Evolutionary conservation across 371 early-diverging fungal species (phyloP), one percentile per base, ranked within the genome.

Genomic region (Mucor lusitanicus): DNA sequence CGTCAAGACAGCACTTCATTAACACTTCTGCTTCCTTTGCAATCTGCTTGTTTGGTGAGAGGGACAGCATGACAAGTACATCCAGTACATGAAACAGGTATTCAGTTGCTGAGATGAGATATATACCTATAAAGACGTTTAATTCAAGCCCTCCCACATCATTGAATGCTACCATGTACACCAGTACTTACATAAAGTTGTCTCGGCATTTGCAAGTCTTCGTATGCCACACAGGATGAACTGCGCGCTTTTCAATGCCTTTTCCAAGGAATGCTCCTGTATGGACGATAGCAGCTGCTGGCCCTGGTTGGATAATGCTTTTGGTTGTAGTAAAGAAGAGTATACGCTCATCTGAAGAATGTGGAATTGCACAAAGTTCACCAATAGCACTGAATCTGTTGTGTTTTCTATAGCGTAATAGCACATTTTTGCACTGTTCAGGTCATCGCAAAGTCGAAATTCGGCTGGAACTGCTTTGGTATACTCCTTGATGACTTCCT

Each of bases 271-370:
- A 11, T 54, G 48, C 6, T 72, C 50, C 12, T 63, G 56, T n/a
- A 72, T 61, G 9, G 27, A 23, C 2, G 59, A 32, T 7, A 67
- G 48, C 13, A 72, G 12, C 3, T 61, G 57, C 3, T 67, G 61
- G 5, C 42, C 57, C 15, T 48, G 35, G 13, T 11, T n/a, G 19
- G 44, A 21, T 21, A 62, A n/a, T 15, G 40, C 44, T 27, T 40
- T 61, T 13, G 71, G 71, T 6, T 68, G 72, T 21, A 72, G 46
- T 1, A 72, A n/a, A n/a, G 39, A 8, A 32, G 61, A 53, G 39
- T 67, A 59, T 8, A 72, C 37, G 13, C 25, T 48, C 9, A 64
- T 32, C 3, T 40, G 25, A 21, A 67, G 39, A 2, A 33, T 3
- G 21, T 59, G 55, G 39, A 61, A 68, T 28, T 61, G 64, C 8